phyloP scores from a whole-genome alignment of 495 filamentous ascomycete genomes.

The Penicillium alfredii region DNA sequence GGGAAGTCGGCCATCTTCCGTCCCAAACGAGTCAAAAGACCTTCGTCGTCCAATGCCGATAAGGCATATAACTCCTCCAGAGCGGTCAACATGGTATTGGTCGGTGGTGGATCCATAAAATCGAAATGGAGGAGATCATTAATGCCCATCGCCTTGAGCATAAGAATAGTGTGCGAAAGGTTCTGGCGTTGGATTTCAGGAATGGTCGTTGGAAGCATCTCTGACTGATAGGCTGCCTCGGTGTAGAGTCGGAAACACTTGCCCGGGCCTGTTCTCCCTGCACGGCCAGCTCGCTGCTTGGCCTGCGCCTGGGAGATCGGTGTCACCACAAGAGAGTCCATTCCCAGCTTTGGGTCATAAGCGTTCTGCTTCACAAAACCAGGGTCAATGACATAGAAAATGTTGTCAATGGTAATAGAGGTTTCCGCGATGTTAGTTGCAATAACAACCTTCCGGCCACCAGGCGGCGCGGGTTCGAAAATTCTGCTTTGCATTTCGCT shows the following conservation, averaged over 20 bases:
- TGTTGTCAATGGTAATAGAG: slow-evolving; percentile 93
- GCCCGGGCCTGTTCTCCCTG: slow-evolving; percentile 89
- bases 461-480: slow-evolving; percentile 87
- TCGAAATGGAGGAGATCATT: slow-evolving; percentile 97
- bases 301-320: slow-evolving; percentile 96
- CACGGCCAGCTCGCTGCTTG: slow-evolving; percentile 88
- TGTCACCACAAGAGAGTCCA: slow-evolving; percentile 93
- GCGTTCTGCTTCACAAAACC: slow-evolving; percentile 98
- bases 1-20: slow-evolving; percentile 99
- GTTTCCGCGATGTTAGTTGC: slow-evolving; percentile 99
- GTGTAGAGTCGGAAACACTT: slow-evolving; percentile 97
- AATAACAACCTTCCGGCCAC: slow-evolving; percentile 90
- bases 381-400: slow-evolving; percentile 96
- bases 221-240: slow-evolving; percentile 88
- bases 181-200: slow-evolving; percentile 97
- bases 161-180: slow-evolving; percentile 87
- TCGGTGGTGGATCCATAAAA: slow-evolving; percentile 97
- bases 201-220: slow-evolving; percentile 94
- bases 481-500: slow-evolving; percentile 91
- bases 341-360: slow-evolving; percentile 93
- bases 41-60: slow-evolving; percentile 91
- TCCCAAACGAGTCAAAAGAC: slow-evolving; percentile 83
- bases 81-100: slow-evolving; percentile 95
- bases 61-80: slow-evolving; percentile 92
- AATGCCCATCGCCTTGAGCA: slow-evolving; percentile 99